Evolutionary conservation across 768 basidiomycete species (phyloP), one percentile per base, ranked within the genome.

Genomic region (Exsudoporus frostii): DNA sequence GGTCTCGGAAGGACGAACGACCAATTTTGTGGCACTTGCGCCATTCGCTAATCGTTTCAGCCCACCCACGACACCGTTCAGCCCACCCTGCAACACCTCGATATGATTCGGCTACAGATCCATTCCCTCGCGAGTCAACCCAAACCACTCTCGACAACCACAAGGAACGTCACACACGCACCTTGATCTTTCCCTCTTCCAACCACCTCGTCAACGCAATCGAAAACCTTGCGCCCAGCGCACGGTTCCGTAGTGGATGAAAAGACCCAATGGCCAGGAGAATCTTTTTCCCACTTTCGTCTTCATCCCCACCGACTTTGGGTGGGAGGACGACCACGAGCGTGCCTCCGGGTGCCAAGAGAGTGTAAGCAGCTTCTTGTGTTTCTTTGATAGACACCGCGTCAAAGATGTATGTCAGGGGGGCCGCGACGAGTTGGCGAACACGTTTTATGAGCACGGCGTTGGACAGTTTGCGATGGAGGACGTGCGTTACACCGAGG

Each of bases 1-100:
- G 4, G 50, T 60, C 43, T 52, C 57, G 5, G 30, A 38, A 3
- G 54, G 58, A 33, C 48, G 66, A 2, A 64, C 67, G 7, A 79
- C 57, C 14, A 77, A 44, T 60, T 76, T 79, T 24, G 62, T 63
- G 4, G 67, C 76, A 41, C 74, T 78, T 4, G 76, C 54, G 7
- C 72, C 65, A 1, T 47, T 48, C 52, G 62, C 59, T 45, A 78
- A 39, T 40, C 59, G 58, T 37, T 66, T 57, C 45, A 79, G 38
- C 4, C 69, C 74, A 33, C 50, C 61, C 0, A 48, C 51, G 8
- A 78, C 60, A 1, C 70, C 75, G 1, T 59, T 60, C n/a, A 77
- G 51, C 0, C 77, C 76, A 22, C 64, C 62, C 0, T 67, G 65
- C 15, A 79, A 48, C 8, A 75, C 66, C 49, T 77, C 73, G 10